Evolutionary conservation across 2,329 filamentous ascomycete species (phyloP).

Genomic region (Fusarium sp.): DNA sequence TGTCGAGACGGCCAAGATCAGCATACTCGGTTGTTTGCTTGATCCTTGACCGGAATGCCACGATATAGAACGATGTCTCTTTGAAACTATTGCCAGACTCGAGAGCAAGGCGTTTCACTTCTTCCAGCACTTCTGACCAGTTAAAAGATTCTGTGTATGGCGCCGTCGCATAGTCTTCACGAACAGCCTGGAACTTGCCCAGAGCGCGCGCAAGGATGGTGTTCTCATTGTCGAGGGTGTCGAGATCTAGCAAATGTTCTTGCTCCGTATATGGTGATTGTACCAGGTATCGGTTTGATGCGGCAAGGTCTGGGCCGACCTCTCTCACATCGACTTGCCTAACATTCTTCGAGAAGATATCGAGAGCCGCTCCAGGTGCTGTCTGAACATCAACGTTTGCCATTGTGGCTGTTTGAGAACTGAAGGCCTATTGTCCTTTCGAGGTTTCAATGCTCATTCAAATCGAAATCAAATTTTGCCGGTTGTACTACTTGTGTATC

Average conservation of each 20-base stretch:
- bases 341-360: conserved; percentile 43
- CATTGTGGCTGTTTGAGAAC: conserved; percentile 40
- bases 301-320: conserved; percentile 22
- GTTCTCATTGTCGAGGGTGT: conserved; percentile 71
- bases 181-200: conserved; percentile 68
- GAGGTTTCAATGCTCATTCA: background rate
- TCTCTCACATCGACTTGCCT: conserved; percentile 44
- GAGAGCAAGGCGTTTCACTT: conserved; percentile 64
- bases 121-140: conserved; percentile 71
- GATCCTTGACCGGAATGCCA: conserved; percentile 83
- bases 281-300: conserved; percentile 59
- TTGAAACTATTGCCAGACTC: conserved; percentile 65
- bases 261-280: conserved; percentile 80
- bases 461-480: background rate
- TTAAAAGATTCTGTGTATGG: conserved; percentile 82
- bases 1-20: conserved; percentile 78
- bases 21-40: conserved; percentile 73
- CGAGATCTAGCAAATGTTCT: conserved; percentile 78
- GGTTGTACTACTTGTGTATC: background rate
- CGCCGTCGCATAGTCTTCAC: conserved; percentile 79
- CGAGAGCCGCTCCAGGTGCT: conserved; percentile 39
- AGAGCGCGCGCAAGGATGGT: conserved; percentile 78
- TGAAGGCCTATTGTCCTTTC: background rate
- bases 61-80: conserved; percentile 79
- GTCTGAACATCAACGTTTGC: conserved; percentile 43